phyloP scores from a whole-genome alignment of 768 basidiomycete genomes.

The Mycena haematopus region DNA sequence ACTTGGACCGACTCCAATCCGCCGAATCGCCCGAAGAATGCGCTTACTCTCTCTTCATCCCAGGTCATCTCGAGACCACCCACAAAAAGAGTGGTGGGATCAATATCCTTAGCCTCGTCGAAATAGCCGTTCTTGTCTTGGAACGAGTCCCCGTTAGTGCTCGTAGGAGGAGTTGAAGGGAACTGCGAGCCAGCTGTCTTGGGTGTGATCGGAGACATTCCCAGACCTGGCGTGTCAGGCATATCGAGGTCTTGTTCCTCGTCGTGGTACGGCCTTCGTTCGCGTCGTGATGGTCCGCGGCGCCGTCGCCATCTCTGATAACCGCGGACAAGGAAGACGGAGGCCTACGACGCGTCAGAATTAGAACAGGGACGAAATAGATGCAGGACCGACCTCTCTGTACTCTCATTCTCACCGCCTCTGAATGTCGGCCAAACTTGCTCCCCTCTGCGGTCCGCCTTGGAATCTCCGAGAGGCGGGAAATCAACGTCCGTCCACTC shows the following conservation, averaged over 20 bases:
- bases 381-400: slow-evolving; percentile 13
- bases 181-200: slow-evolving; percentile 55
- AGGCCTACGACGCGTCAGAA: slow-evolving; percentile 17
- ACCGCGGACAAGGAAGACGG: slow-evolving; percentile 23
- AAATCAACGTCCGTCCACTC: slow-evolving; percentile 46
- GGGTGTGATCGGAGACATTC: slow-evolving; percentile 56
- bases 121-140: slow-evolving; percentile 34
- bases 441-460: slow-evolving; percentile 33
- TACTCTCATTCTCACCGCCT: slow-evolving; percentile 18
- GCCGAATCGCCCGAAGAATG: slow-evolving; percentile 69
- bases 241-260: slow-evolving; percentile 47
- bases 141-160: slow-evolving; percentile 40
- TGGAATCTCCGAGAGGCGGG: slow-evolving; percentile 41
- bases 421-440: slow-evolving; percentile 36
- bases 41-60: slow-evolving; percentile 67
- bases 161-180: slow-evolving; percentile 60
- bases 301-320: slow-evolving; percentile 11
- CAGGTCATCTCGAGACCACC: slow-evolving; percentile 79
- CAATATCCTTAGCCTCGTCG: slow-evolving; percentile 51
- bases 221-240: slow-evolving; percentile 52
- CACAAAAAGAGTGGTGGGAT: slow-evolving; percentile 77
- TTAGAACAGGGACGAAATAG: neutral
- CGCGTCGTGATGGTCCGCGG: slow-evolving; percentile 19
- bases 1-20: slow-evolving; percentile 70
- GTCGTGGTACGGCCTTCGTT: slow-evolving; percentile 17